These are phyloP conservation scores for Macroventuria anomochaeta DNA, from an alignment of 2,329 filamentous ascomycete genomes.

Conservation along the genomic window DNA sequence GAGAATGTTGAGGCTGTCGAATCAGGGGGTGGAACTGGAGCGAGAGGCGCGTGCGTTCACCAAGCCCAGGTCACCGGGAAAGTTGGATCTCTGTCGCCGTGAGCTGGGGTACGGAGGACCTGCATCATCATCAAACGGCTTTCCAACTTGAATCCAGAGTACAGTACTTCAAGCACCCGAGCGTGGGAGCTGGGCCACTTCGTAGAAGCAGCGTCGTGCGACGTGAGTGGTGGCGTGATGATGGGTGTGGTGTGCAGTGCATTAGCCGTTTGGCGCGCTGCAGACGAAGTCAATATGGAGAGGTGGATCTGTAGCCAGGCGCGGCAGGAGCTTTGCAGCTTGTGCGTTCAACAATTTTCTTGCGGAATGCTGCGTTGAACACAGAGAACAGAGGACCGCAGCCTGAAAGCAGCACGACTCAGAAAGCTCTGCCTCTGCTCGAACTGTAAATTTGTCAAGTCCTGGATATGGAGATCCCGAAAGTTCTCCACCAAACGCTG, in stretches of 20 bases:
- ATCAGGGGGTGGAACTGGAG: constrained; percentile 26
- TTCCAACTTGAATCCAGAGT: not conserved
- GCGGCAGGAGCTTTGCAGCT: not conserved
- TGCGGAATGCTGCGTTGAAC: not conserved
- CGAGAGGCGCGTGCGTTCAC: constrained; percentile 23
- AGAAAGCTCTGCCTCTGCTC: not conserved
- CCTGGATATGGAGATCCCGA: constrained; percentile 4
- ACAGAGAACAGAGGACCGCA: not conserved
- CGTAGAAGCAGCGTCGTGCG: constrained; percentile 14
- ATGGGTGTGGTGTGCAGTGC: constrained; percentile 14
- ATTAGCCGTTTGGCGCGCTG: constrained; percentile 18
- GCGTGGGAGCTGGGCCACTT: constrained; percentile 8
- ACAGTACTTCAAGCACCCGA: not conserved
- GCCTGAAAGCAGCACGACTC: not conserved
- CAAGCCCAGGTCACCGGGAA: constrained; percentile 32
- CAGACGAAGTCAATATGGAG: constrained; percentile 18
- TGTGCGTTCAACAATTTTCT: constrained; percentile 2
- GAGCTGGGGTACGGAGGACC: constrained; percentile 15
- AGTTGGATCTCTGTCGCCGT: constrained; percentile 18
- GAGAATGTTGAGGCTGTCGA: constrained; percentile 19
- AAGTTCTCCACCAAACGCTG: constrained; percentile 10
- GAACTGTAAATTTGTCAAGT: not conserved
- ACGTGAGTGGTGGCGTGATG: constrained; percentile 16
- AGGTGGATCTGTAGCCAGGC: constrained; percentile 6
- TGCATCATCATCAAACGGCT: constrained; percentile 8